These are phyloP conservation scores for Colletotrichum cuscutae DNA, from an alignment of 2,329 filamentous ascomycete genomes.

Conservation along the genomic window DNA sequence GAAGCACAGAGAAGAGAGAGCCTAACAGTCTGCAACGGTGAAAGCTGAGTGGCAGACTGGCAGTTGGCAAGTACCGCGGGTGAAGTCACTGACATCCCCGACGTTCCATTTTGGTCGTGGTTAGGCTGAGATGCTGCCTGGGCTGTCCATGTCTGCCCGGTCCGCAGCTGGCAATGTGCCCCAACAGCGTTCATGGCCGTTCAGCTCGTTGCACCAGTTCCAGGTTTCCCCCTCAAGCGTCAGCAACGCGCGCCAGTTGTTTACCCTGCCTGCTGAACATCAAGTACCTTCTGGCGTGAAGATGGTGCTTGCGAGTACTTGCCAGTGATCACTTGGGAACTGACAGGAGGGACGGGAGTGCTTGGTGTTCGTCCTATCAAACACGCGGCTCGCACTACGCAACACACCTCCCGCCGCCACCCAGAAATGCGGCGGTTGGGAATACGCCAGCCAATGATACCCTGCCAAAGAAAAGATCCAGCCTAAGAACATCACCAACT, in stretches of 20 bases:
- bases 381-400: neutral
- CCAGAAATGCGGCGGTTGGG: constrained; percentile 15
- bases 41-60: neutral
- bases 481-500: constrained; percentile 30
- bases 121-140: constrained; percentile 35
- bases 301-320: neutral
- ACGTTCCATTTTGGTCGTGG: constrained; percentile 23
- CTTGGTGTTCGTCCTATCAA: constrained; percentile 19
- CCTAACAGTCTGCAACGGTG: neutral
- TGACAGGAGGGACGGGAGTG: no score
- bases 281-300: neutral
- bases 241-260: neutral
- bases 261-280: neutral
- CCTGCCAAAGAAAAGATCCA: constrained; percentile 31
- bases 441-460: constrained; percentile 34
- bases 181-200: constrained; percentile 8
- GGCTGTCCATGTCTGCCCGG: constrained; percentile 15
- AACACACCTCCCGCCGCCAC: neutral
- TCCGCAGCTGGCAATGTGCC: neutral
- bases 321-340: no score
- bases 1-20: neutral
- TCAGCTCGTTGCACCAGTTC: neutral
- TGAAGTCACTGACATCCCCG: constrained; percentile 14
- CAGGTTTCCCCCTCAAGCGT: neutral
- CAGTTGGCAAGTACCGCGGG: constrained; percentile 2